Evolutionary conservation across 352 stramenopile genomes (phyloP).

Genomic region (Globisporangium perplexum): DNA sequence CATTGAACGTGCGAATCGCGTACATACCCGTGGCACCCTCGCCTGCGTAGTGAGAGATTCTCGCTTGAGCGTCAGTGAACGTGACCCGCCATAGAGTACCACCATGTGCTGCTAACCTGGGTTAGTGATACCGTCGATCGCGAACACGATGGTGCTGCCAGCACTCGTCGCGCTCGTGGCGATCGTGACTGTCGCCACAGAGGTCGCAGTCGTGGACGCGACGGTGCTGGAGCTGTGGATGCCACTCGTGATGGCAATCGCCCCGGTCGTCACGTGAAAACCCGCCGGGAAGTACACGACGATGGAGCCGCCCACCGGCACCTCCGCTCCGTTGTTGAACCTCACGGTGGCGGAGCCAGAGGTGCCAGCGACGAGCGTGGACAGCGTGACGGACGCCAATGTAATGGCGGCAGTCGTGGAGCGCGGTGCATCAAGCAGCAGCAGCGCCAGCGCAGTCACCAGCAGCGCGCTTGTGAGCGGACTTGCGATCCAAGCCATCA

Average conservation of each 20-base stretch:
- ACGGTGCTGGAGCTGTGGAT: constrained; percentile 25
- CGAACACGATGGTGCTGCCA: constrained; percentile 31
- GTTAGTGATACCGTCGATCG: constrained; percentile 47
- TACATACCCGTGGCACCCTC: constrained; percentile 30
- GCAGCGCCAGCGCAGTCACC: too few relatives aligned
- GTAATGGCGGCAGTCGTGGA: neutral
- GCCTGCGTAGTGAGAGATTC: constrained; percentile 17
- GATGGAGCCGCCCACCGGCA: constrained; percentile 21
- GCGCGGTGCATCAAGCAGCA: neutral
- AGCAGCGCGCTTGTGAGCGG: too few relatives aligned
- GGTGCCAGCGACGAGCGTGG: neutral
- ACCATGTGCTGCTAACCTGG: constrained; percentile 43
- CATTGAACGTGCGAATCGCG: constrained; percentile 30
- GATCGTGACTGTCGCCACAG: constrained; percentile 34
- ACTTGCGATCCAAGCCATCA: too few relatives aligned
- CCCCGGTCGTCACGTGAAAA: constrained; percentile 34
- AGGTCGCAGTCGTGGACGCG: constrained; percentile 16
- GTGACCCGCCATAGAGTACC: too few relatives aligned
- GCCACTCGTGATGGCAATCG: constrained; percentile 15
- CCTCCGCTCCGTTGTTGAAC: constrained; percentile 24
- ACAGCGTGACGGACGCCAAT: neutral
- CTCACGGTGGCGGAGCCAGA: constrained; percentile 15
- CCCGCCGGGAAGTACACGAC: constrained; percentile 39
- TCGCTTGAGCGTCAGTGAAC: too few relatives aligned
- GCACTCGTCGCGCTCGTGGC: constrained; percentile 8